phyloP scores from a whole-genome alignment of 495 filamentous ascomycete genomes.

The Neurospora intermedia region DNA sequence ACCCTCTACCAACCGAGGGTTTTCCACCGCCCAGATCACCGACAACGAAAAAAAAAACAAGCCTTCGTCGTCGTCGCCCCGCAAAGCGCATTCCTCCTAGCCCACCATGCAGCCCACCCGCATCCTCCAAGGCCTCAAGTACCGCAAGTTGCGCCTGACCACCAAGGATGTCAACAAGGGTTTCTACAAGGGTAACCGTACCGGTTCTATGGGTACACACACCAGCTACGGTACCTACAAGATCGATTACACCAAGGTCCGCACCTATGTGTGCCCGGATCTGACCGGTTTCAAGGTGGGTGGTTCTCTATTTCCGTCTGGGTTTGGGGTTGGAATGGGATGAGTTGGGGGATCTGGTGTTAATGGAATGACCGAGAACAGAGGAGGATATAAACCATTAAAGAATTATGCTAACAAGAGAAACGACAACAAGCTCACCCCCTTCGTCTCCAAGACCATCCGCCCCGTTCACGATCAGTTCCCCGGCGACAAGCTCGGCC shows the following conservation, averaged over 20 bases:
- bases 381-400: neutral
- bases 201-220: constrained; percentile 77
- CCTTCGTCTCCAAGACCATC: constrained; percentile 68
- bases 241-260: constrained; percentile 75
- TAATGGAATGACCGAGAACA: neutral
- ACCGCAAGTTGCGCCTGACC: constrained; percentile 61
- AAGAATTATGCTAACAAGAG: constrained; percentile 4
- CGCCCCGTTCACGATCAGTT: constrained; percentile 37
- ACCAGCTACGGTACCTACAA: constrained; percentile 76
- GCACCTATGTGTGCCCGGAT: constrained; percentile 76
- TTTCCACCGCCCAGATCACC: neutral
- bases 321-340: neutral
- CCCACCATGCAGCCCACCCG: constrained; percentile 56
- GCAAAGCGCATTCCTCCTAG: neutral
- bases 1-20: neutral
- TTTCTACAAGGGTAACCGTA: constrained; percentile 92
- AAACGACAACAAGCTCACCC: constrained; percentile 59
- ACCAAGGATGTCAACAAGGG: constrained; percentile 89
- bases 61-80: neutral
- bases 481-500: constrained; percentile 34
- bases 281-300: constrained; percentile 62
- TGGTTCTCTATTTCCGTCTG: neutral
- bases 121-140: constrained; percentile 49
- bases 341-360: neutral
- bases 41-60: neutral